Percentiles rank a stretch among this genome's conserved stretches.
Evolutionary conservation across 2,329 filamentous ascomycete species (phyloP).

Genomic region (Diplocarpon rosae): DNA sequence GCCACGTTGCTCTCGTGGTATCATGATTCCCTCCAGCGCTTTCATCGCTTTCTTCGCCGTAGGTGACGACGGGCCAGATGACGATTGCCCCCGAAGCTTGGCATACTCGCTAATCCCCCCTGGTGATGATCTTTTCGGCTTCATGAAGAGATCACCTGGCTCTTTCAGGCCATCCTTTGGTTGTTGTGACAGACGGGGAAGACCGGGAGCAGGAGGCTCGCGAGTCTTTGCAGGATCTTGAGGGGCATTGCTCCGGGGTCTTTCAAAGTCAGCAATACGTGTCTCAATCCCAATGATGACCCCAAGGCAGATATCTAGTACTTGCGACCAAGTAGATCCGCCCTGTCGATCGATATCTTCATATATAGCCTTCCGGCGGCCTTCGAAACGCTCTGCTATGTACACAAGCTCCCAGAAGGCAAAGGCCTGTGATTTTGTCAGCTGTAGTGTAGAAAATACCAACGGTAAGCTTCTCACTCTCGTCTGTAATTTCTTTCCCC

Average conservation of each 20-base stretch:
- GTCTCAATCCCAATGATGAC: constrained; percentile 56
- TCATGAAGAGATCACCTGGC: constrained; percentile 22
- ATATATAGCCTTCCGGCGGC: constrained; percentile 69
- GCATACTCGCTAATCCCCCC: constrained; percentile 20
- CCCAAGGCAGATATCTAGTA: constrained; percentile 57
- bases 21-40: constrained; percentile 28
- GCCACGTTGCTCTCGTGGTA: constrained; percentile 40
- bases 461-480: constrained; percentile 39
- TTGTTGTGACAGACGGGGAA: constrained; percentile 22
- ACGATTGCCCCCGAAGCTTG: constrained; percentile 23
- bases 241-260: constrained; percentile 23
- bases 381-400: constrained; percentile 63
- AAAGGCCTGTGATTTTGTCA: constrained; percentile 46
- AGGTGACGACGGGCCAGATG: constrained; percentile 19
- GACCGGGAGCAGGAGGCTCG: constrained; percentile 9
- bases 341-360: constrained; percentile 76
- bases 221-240: constrained; percentile 21
- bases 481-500: constrained; percentile 68
- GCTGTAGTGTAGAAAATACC: not conserved
- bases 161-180: constrained; percentile 18
- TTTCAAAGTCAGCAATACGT: constrained; percentile 52
- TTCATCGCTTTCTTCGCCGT: constrained; percentile 34
- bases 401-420: constrained; percentile 84
- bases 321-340: constrained; percentile 71
- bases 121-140: constrained; percentile 13